Conservation (phyloP, 1,139 yeast species). For the Sugiyamaella xylanicola region DNA sequence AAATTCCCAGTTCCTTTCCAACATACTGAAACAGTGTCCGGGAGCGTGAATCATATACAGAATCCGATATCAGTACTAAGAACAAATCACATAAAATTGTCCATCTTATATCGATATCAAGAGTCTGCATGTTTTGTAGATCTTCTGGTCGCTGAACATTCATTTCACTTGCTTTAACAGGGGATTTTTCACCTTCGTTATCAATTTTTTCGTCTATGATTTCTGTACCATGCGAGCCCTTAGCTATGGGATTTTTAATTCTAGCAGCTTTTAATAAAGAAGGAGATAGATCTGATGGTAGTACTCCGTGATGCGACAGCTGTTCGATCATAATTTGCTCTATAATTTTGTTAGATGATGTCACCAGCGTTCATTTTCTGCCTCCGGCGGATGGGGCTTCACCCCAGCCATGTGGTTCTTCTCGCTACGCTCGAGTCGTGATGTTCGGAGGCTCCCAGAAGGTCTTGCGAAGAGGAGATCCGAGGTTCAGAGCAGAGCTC, state of each 20-base stretch:
- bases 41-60: slow-evolving; percentile 87
- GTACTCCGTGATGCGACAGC: slow-evolving; percentile 80
- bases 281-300: slow-evolving; percentile 67
- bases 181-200: slow-evolving; percentile 14
- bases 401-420: too few relatives aligned
- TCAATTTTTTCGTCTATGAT: slow-evolving; percentile 16
- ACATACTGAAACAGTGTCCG: slow-evolving; percentile 70
- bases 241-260: slow-evolving; percentile 37
- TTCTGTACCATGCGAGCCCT: slow-evolving; percentile 13
- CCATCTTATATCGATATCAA: slow-evolving; percentile 86
- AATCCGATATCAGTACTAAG: slow-evolving; percentile 75
- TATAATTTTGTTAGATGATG: slow-evolving; percentile 11
- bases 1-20: slow-evolving; percentile 61
- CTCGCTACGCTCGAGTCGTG: too few relatives aligned
- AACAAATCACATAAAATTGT: slow-evolving; percentile 89
- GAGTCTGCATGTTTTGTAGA: slow-evolving; percentile 42
- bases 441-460: too few relatives aligned
- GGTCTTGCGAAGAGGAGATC: too few relatives aligned
- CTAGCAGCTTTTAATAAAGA: slow-evolving; percentile 44
- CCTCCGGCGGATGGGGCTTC: too few relatives aligned
- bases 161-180: slow-evolving; percentile 24
- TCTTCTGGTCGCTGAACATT: slow-evolving; percentile 43
- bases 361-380: background rate
- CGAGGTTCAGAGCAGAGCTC: too few relatives aligned
- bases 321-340: slow-evolving; percentile 89